Percentiles rank a stretch among this genome's conserved stretches.
Evolutionary conservation across 2,329 filamentous ascomycete species (phyloP).

Genomic region (Westerdykella aurantiaca): DNA sequence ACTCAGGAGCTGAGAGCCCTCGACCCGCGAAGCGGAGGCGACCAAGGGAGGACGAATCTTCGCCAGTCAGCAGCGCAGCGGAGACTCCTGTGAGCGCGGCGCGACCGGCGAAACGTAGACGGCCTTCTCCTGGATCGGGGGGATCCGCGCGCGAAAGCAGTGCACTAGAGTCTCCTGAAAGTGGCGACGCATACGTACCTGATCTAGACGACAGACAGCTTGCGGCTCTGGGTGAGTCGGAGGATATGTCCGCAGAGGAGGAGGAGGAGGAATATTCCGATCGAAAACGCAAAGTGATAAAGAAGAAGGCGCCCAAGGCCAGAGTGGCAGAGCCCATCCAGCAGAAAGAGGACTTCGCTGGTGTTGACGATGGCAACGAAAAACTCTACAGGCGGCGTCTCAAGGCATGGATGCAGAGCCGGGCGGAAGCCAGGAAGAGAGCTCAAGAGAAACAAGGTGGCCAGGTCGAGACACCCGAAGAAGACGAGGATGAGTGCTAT

Average conservation of each 20-base stretch:
- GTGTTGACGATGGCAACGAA: slow-evolving; percentile 86
- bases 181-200: slow-evolving; percentile 40
- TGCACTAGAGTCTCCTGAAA: slow-evolving; percentile 23
- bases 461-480: slow-evolving; percentile 14
- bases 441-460: slow-evolving; percentile 32
- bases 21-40: slow-evolving; percentile 41
- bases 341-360: slow-evolving; percentile 51
- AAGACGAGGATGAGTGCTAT: slow-evolving; percentile 63
- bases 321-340: slow-evolving; percentile 17
- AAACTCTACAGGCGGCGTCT: slow-evolving; percentile 70
- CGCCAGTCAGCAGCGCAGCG: slow-evolving; percentile 4
- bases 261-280: slow-evolving; percentile 38
- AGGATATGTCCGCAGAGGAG: slow-evolving; percentile 26
- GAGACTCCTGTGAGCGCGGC: neutral
- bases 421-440: slow-evolving; percentile 54
- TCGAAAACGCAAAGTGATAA: slow-evolving; percentile 36
- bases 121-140: slow-evolving; percentile 4
- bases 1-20: slow-evolving; percentile 30
- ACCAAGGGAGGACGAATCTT: slow-evolving; percentile 15
- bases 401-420: slow-evolving; percentile 64
- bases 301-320: slow-evolving; percentile 15
- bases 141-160: slow-evolving; percentile 6
- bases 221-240: slow-evolving; percentile 36
- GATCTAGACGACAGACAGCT: slow-evolving; percentile 37
- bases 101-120: neutral